Conservation (phyloP, 1,139 yeast species). For the Candida mesenterica region DNA sequence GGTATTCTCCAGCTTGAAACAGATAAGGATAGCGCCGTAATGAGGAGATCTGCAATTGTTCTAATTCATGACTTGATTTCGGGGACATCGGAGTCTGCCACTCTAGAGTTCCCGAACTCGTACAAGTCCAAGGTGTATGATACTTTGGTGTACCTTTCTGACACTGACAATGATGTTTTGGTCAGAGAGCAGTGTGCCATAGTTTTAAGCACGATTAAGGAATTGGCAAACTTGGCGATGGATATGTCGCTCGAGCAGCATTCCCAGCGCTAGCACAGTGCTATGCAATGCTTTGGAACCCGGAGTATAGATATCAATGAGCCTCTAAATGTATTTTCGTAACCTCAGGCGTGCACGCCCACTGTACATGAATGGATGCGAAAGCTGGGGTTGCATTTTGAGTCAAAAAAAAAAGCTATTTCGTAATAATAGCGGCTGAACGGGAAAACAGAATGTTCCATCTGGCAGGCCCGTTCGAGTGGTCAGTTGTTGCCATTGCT, state of each 20-base stretch:
- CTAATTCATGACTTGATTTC: conserved; percentile 61
- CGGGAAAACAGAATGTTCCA: too few relatives aligned
- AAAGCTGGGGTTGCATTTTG: not conserved
- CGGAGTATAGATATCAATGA: too few relatives aligned
- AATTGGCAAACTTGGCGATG: conserved; percentile 22
- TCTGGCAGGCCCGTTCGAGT: too few relatives aligned
- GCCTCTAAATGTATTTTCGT: too few relatives aligned
- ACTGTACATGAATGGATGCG: not conserved
- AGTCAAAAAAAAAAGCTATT: too few relatives aligned
- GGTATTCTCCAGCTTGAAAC: conserved; percentile 68
- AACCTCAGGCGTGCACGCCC: too few relatives aligned
- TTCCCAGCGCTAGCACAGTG: not conserved
- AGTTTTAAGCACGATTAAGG: conserved; percentile 45
- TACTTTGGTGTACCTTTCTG: conserved; percentile 42
- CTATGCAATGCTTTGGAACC: not conserved
- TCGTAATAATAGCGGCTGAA: too few relatives aligned
- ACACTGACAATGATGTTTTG: conserved; percentile 54
- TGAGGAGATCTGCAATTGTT: conserved; percentile 76
- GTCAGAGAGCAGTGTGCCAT: conserved; percentile 57
- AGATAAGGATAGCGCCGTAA: conserved; percentile 43
- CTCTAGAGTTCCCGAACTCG: conserved; percentile 48
- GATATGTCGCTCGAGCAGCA: conserved; percentile 6
- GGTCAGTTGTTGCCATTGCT: too few relatives aligned
- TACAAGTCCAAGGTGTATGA: conserved; percentile 43
- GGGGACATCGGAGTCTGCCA: conserved; percentile 42